A percentile compares a stretch with the other conserved stretches of the same genome.
Evolutionary conservation across 768 basidiomycete species (phyloP).

Genomic region (Trametes elegans): DNA sequence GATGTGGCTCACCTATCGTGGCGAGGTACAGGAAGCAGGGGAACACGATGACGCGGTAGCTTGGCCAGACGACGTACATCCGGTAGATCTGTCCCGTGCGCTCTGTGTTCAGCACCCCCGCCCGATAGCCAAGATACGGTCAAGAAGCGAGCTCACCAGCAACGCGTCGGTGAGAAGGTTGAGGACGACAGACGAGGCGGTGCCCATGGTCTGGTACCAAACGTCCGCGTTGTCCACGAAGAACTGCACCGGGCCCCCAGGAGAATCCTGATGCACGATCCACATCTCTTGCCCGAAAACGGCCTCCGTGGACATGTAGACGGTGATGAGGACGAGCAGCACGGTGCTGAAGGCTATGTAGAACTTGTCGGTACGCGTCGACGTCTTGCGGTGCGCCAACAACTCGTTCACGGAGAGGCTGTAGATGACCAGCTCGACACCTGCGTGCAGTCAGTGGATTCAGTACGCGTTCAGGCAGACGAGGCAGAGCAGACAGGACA

Average conservation of each 20-base stretch:
- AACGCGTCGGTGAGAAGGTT: conserved; percentile 39
- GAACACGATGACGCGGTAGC: conserved; percentile 14
- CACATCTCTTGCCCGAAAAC: conserved; percentile 38
- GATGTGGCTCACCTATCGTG: conserved; percentile 8
- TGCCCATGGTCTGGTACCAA: conserved; percentile 22
- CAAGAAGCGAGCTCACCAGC: conserved; percentile 32
- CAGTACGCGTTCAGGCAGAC: no score
- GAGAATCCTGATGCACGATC: conserved; percentile 30
- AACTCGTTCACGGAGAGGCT: conserved; percentile 24
- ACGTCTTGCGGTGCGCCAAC: conserved; percentile 1
- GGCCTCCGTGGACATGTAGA: conserved; percentile 29
- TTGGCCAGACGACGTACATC: conserved; percentile 34
- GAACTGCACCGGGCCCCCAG: conserved; percentile 36
- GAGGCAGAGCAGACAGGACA: no score
- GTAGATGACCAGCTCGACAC: conserved; percentile 29
- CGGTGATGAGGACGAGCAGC: conserved; percentile 33
- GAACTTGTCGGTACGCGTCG: conserved; percentile 16
- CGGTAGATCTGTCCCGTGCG: conserved; percentile 37
- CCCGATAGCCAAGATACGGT: no score
- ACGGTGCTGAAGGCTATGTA: conserved; percentile 26
- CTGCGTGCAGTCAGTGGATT: no score
- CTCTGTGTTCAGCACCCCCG: no score
- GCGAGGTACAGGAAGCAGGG: conserved; percentile 21
- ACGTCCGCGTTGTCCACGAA: conserved; percentile 23
- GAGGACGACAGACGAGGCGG: conserved; percentile 9